Conservation (phyloP, 2,329 filamentous ascomycete genomes). For the Penicillium rolfsii region DNA sequence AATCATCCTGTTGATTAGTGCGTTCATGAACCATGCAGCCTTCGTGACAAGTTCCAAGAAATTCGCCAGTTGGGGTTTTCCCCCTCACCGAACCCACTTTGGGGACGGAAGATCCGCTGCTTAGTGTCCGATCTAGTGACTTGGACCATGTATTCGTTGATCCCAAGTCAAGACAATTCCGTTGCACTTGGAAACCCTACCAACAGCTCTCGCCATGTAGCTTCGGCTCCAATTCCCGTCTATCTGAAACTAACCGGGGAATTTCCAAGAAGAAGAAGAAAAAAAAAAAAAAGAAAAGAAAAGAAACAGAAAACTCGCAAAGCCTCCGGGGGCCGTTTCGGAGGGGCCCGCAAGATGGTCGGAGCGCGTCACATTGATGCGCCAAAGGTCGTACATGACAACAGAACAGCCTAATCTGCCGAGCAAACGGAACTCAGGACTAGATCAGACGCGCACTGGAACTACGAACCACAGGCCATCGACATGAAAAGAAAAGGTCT, state of each 20-base stretch:
- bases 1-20: not conserved
- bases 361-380: not conserved
- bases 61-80: not conserved
- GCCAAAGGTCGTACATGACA: too few species aligned
- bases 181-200: too few species aligned
- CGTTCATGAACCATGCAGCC: too few species aligned
- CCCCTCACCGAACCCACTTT: conserved; percentile 4
- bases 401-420: not conserved
- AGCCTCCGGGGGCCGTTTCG: not conserved
- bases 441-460: not conserved
- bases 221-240: not conserved
- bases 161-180: too few species aligned
- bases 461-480: not conserved
- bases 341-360: not conserved
- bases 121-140: not conserved
- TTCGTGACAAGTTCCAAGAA: too few species aligned
- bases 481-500: not conserved
- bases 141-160: too few species aligned
- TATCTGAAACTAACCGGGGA: not conserved
- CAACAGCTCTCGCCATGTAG: not conserved
- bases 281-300: not conserved
- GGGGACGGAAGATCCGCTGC: not conserved
- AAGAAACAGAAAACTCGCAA: not conserved
- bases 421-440: not conserved
- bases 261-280: not conserved